Percentiles rank a stretch among this genome's conserved stretches.
phyloP scores from a whole-genome alignment of 2,329 filamentous ascomycete species.

The Calonectria pseudoreteaudii region DNA sequence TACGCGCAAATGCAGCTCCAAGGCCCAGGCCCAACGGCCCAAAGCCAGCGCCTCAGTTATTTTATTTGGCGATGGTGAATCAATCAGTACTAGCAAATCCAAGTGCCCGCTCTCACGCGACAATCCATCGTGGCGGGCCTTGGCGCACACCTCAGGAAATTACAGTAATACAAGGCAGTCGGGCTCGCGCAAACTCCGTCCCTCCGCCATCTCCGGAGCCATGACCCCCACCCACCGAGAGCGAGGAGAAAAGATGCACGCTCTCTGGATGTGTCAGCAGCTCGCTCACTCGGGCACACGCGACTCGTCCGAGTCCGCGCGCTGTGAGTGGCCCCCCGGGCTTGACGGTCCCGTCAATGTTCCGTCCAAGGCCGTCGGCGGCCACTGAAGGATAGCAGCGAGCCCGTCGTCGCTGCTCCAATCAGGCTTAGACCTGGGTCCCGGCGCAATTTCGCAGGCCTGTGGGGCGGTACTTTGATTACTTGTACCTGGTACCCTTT shows the following conservation, averaged over 20 bases:
- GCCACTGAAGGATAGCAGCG: constrained; percentile 32
- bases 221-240: not conserved
- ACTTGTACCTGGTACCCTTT: constrained; percentile 42
- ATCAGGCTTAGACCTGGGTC: constrained; percentile 37
- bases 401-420: constrained; percentile 20
- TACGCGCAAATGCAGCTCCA: not conserved
- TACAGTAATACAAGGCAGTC: constrained; percentile 41
- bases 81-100: not conserved
- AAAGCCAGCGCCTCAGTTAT: not conserved
- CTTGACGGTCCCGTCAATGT: constrained; percentile 17
- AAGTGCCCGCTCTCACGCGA: constrained; percentile 36
- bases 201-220: constrained; percentile 36
- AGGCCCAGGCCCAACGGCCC: not conserved
- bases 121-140: constrained; percentile 33
- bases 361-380: constrained; percentile 13
- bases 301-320: constrained; percentile 26
- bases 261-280: constrained; percentile 37
- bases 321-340: constrained; percentile 32
- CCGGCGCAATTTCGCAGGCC: constrained; percentile 43
- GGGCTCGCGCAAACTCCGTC: constrained; percentile 41
- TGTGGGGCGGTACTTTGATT: constrained; percentile 34
- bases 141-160: constrained; percentile 42
- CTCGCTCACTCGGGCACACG: constrained; percentile 23
- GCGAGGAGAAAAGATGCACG: not conserved
- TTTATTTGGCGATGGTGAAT: not conserved